Percentiles rank a stretch among this genome's conserved stretches.
phyloP scores from a whole-genome alignment of 2,329 filamentous ascomycete species.

The Aureobasidium leucospermi region DNA sequence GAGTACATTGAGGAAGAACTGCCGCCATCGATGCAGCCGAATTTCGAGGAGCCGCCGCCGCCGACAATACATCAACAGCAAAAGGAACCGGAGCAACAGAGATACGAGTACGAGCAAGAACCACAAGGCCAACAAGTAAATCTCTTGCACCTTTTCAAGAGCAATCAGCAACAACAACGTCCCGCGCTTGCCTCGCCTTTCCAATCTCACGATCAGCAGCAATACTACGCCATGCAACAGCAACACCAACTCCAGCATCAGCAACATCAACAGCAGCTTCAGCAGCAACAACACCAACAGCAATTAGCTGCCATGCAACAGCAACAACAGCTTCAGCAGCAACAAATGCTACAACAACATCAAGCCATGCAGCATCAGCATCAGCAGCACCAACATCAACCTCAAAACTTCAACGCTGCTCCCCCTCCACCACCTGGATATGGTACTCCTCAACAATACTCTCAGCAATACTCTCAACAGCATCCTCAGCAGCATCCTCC shows the following conservation, averaged over 20 bases:
- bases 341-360: background rate
- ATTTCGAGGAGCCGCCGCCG: slow-evolving; percentile 12
- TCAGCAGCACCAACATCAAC: background rate
- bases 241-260: background rate
- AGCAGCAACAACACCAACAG: slow-evolving; percentile 6
- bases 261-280: background rate
- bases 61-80: slow-evolving; percentile 13
- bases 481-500: background rate
- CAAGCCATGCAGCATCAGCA: background rate
- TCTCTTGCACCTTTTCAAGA: slow-evolving; percentile 25
- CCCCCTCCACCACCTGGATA: background rate
- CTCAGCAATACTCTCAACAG: background rate
- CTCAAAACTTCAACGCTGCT: background rate
- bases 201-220: slow-evolving; percentile 1
- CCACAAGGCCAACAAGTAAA: slow-evolving; percentile 19
- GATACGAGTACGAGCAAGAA: slow-evolving; percentile 7
- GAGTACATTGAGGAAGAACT: slow-evolving; percentile 16
- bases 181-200: background rate
- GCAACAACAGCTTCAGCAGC: background rate
- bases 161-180: slow-evolving; percentile 11
- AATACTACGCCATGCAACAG: background rate
- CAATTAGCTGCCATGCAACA: background rate
- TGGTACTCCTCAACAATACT: background rate
- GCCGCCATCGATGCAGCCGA: slow-evolving; percentile 18
- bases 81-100: slow-evolving; percentile 11